Base-by-base conservation (phyloP, 2,329 filamentous ascomycete species). In the Aaosphaeria arxii region DNA sequence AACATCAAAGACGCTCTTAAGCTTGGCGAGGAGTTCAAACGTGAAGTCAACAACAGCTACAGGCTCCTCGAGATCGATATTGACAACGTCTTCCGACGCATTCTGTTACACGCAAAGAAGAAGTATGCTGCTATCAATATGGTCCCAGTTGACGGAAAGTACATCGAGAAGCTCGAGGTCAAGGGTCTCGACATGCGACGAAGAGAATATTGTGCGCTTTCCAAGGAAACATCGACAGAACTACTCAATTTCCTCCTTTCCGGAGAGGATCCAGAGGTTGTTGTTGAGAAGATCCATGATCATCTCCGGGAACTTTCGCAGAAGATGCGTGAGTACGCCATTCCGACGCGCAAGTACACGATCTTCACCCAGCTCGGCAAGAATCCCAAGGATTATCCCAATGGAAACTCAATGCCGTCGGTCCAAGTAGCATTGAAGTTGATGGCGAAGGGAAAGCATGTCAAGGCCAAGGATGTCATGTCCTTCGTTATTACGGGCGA, bases 281-380 rank as follows among this genome's bases (percentile, higher is more conserved):
- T 95, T 3, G 83, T 99, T 36, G 85, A 87, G 55, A 89, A 91
- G 54, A 91, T 99, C 50, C 94, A 99, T 70, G 91, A 96, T 49
- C 92, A 97, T 63, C 82, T 99, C 24, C 84, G 90, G 32, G 87
- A 95, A 29, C 84, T 94, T n/a, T 80, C 89, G 1, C 77, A 77
- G 56, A 89, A 91, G 72, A 96, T 99, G 90, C 88, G 91, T 44
- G 86, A 89, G 57, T 85, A 85, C 56, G 73, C 77, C 7, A 79
- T 96, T 40, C 87, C 89, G 0, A 75, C 82, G 4, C 84, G 87
- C 59, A 96, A 96, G 75, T 99, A 97, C 74, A 95, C 91, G 61
- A 99, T 99, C 68, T 96, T 90, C 72, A 97, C 92, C 6, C 95
- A 97, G 77, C 88, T 99, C 48, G 94, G 94, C 58, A 99, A 99